Conservation (phyloP, 352 stramenopile species). For the Pseudoperonospora humuli region DNA sequence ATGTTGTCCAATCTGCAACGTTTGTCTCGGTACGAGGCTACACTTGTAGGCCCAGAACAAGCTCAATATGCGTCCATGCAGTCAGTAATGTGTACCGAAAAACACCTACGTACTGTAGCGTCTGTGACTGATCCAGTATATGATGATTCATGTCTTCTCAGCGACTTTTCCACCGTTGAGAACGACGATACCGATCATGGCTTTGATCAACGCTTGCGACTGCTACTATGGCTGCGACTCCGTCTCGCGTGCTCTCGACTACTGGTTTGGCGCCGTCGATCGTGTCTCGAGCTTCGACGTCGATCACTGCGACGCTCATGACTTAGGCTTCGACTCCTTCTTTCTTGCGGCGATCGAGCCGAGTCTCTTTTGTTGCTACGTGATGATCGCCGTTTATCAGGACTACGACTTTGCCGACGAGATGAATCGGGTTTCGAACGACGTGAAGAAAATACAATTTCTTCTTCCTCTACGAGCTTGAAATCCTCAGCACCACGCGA, state of each 20-base stretch:
- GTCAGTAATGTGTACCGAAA: background rate
- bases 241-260: slow-evolving; percentile 7
- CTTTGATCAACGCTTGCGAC: slow-evolving; percentile 2
- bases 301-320: slow-evolving; percentile 5
- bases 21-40: background rate
- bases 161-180: background rate
- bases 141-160: background rate
- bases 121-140: background rate
- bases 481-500: slow-evolving; percentile 23
- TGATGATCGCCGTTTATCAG: slow-evolving; percentile 7
- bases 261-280: slow-evolving; percentile 10
- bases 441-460: slow-evolving; percentile 5
- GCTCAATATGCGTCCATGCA: background rate
- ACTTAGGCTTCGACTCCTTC: slow-evolving; percentile 7
- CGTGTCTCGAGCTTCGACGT: slow-evolving; percentile 9
- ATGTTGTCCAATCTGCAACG: slow-evolving; percentile 4
- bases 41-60: background rate
- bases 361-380: slow-evolving; percentile 6
- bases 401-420: slow-evolving; percentile 15
- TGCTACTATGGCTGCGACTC: slow-evolving; percentile 8
- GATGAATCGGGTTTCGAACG: slow-evolving; percentile 4
- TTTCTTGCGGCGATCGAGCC: slow-evolving; percentile 9
- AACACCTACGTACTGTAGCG: background rate
- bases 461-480: slow-evolving; percentile 44
- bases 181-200: slow-evolving; percentile 2